Percentiles rank a stretch among this genome's conserved stretches.
Conservation (phyloP, 2,329 filamentous ascomycete genomes). For the Botryotinia globosa region DNA sequence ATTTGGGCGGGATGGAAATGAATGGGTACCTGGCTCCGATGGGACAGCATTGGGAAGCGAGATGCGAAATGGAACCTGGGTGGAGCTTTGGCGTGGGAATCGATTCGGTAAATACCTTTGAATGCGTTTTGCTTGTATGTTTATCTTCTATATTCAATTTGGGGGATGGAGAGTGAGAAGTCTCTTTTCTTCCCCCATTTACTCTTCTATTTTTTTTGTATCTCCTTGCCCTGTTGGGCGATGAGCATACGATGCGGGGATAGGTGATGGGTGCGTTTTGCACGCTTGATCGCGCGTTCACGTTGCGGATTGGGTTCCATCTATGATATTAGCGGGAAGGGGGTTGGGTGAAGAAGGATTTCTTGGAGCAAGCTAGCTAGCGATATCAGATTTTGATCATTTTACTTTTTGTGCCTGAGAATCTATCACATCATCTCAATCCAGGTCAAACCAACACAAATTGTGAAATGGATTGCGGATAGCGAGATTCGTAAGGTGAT, state of each 20-base stretch:
- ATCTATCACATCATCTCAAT: neutral
- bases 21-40: slow-evolving; percentile 3
- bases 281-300: neutral
- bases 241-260: neutral
- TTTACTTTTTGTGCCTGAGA: neutral
- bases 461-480: neutral
- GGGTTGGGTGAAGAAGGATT: neutral
- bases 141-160: neutral
- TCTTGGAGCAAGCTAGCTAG: neutral
- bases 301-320: neutral
- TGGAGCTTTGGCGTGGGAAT: neutral
- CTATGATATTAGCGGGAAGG: neutral
- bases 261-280: neutral
- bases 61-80: neutral
- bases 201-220: too few species aligned
- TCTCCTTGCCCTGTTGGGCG: neutral
- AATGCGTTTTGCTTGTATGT: neutral
- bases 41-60: neutral
- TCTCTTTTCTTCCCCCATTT: neutral
- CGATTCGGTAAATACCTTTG: neutral
- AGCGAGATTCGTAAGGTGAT: neutral
- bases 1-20: neutral
- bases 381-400: neutral
- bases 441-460: neutral
- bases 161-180: neutral